phyloP scores from a whole-genome alignment of 1,284 basidiomycete species.

The Cryptococcus jaspeensis region DNA sequence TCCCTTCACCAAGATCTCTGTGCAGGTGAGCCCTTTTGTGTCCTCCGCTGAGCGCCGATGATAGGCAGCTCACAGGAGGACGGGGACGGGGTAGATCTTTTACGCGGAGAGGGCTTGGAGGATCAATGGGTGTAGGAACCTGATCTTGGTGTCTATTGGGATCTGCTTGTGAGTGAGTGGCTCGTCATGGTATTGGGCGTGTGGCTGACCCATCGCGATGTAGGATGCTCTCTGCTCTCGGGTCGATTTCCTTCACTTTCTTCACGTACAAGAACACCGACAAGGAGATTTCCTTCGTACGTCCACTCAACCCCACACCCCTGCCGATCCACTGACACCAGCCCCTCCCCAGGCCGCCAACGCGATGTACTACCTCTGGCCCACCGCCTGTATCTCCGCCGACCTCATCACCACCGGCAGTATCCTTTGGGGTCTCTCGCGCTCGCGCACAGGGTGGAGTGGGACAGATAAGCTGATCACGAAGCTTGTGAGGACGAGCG shows the following conservation, averaged over 20 bases:
- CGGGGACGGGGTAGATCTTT: slow-evolving; percentile 3
- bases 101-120: slow-evolving; percentile 21
- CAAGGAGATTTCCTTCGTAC: no score
- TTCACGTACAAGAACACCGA: not conserved
- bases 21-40: slow-evolving; percentile 3
- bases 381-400: slow-evolving; percentile 14
- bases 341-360: no score
- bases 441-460: slow-evolving; percentile 11
- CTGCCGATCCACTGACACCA: not conserved
- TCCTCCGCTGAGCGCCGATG: no score
- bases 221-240: slow-evolving; percentile 8
- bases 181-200: not conserved
- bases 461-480: slow-evolving; percentile 14
- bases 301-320: not conserved
- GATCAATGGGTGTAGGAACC: slow-evolving; percentile 9
- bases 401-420: slow-evolving; percentile 15
- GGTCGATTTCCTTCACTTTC: slow-evolving; percentile 13
- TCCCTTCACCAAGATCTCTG: slow-evolving; percentile 15
- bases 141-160: slow-evolving; percentile 7
- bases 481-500: slow-evolving; percentile 13
- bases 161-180: slow-evolving; percentile 5
- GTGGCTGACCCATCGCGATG: not conserved
- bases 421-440: slow-evolving; percentile 14
- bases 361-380: not conserved
- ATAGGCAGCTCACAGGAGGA: not conserved